Evolutionary conservation across 495 filamentous ascomycete species (phyloP).

Genomic region (Hyaloscypha variabilis): DNA sequence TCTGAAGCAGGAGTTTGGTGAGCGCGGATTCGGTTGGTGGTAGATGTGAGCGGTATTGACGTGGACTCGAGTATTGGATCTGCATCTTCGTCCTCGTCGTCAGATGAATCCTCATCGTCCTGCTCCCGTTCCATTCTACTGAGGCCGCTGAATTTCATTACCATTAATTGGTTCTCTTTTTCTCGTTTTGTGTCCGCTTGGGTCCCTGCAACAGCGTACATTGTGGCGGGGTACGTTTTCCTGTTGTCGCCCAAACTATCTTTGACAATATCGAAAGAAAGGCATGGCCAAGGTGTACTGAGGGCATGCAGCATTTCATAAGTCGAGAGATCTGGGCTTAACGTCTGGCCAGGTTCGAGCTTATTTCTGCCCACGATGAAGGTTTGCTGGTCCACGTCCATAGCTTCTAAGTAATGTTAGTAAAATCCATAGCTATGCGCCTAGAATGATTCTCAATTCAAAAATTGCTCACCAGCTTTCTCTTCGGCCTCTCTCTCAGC

Average conservation of each 20-base stretch:
- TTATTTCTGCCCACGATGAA: conserved; percentile 92
- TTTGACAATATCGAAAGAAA: conserved; percentile 90
- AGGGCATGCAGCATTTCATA: conserved; percentile 97
- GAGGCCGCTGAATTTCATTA: conserved; percentile 92
- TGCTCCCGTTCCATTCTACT: conserved; percentile 76
- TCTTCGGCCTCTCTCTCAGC: conserved; percentile 91
- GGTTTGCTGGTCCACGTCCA: conserved; percentile 90
- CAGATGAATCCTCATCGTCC: conserved; percentile 67
- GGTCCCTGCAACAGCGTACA: conserved; percentile 92
- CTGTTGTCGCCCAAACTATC: conserved; percentile 90
- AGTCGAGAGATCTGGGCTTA: conserved; percentile 85
- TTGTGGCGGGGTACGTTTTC: conserved; percentile 86
- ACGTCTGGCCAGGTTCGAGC: conserved; percentile 83
- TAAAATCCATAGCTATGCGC: conserved; percentile 19
- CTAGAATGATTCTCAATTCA: background rate
- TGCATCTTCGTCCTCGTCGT: conserved; percentile 71
- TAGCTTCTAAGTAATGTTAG: conserved; percentile 57
- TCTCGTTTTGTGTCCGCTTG: conserved; percentile 77
- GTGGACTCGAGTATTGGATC: conserved; percentile 95
- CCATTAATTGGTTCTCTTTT: conserved; percentile 88
- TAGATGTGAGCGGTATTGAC: conserved; percentile 79
- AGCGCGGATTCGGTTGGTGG: conserved; percentile 88
- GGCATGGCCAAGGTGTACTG: conserved; percentile 91
- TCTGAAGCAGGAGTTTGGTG: conserved; percentile 74
- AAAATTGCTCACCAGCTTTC: conserved; percentile 55